A percentile compares a stretch with the other conserved stretches of the same genome.
These are phyloP conservation scores for Prorocentrum cordatum DNA, from an alignment of 169 alveolate genomes.

Conservation along the genomic window DNA sequence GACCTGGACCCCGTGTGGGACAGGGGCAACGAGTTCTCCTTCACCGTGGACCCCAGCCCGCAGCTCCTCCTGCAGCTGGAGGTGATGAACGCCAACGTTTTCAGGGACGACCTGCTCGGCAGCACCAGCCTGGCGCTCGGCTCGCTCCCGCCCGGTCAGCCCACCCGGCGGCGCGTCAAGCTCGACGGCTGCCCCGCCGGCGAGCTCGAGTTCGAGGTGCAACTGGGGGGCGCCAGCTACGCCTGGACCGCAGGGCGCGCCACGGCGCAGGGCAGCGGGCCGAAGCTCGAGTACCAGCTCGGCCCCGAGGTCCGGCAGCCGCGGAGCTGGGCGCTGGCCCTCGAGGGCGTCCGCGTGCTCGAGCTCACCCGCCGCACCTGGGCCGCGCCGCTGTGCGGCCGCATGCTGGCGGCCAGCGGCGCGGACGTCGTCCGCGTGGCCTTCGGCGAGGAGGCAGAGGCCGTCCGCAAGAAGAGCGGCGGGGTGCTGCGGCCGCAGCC, in stretches of 20 bases:
- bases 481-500: neutral
- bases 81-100: neutral
- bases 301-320: constrained; percentile 32
- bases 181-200: neutral
- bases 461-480: neutral
- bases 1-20: neutral
- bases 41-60: neutral
- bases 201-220: constrained; percentile 16
- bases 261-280: neutral
- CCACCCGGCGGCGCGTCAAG: constrained; percentile 1
- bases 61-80: neutral
- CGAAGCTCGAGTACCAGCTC: constrained; percentile 12
- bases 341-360: constrained; percentile 51
- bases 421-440: constrained; percentile 13
- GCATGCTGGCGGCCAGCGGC: constrained; percentile 35
- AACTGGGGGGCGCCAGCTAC: neutral
- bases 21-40: constrained; percentile 1
- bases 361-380: constrained; percentile 39
- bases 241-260: neutral
- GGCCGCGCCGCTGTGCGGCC: constrained; percentile 51
- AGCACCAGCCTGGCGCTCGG: neutral
- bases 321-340: constrained; percentile 1
- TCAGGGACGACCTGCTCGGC: neutral
- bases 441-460: neutral
- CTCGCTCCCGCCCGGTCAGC: neutral